These are phyloP conservation scores for Silene conica DNA, from an alignment of 148 eudicot genomes.

Conservation along the genomic window DNA sequence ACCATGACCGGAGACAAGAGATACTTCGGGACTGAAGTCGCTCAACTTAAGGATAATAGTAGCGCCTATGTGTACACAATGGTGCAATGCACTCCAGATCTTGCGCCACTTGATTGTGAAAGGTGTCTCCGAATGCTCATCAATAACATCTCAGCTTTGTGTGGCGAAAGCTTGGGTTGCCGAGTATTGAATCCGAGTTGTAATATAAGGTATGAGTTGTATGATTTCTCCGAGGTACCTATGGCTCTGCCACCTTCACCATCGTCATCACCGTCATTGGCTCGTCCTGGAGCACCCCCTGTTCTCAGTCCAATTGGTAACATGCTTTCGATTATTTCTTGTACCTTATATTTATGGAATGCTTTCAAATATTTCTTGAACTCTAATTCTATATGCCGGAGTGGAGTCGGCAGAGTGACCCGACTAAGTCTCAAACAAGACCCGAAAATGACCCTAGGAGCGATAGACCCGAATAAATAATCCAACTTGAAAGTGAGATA, in stretches of 20 bases:
- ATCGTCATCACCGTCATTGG: neutral
- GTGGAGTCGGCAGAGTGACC: no score
- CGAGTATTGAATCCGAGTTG: constrained; percentile 17
- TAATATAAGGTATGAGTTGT: constrained; percentile 9
- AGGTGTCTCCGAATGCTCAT: constrained; percentile 12
- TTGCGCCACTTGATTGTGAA: constrained; percentile 6
- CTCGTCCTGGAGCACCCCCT: neutral
- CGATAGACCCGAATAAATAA: no score
- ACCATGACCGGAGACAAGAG: neutral
- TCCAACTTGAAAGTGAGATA: no score
- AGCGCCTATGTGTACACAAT: constrained; percentile 15
- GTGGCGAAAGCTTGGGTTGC: constrained; percentile 7
- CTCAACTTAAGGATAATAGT: neutral
- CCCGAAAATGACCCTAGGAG: no score
- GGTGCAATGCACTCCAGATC: constrained; percentile 29
- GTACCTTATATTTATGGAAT: no score
- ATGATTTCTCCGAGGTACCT: constrained; percentile 3
- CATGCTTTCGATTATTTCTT: no score
- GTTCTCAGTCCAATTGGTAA: neutral
- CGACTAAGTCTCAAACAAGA: no score
- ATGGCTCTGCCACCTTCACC: neutral
- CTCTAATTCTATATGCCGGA: no score
- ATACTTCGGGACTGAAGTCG: constrained; percentile 19
- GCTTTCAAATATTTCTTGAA: no score
- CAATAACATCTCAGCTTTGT: neutral